Evolutionary conservation across 495 filamentous ascomycete genomes (phyloP).

Genomic region (Xylaria longipes): DNA sequence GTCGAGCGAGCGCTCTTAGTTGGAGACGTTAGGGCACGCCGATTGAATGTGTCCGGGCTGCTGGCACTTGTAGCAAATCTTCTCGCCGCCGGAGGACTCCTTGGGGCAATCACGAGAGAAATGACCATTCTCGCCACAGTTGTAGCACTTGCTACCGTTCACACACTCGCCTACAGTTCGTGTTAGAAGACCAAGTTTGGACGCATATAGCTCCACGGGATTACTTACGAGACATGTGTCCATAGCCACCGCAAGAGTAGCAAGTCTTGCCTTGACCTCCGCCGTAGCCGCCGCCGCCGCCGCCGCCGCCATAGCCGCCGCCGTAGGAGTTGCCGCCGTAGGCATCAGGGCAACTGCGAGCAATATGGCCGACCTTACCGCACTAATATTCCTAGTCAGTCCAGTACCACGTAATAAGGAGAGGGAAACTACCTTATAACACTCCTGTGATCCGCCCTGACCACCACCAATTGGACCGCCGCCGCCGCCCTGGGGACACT

Average conservation of each 20-base stretch:
- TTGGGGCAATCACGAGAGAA: conserved; percentile 94
- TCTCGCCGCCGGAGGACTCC: conserved; percentile 79
- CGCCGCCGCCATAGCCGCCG: conserved; percentile 43
- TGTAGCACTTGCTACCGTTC: conserved; percentile 99
- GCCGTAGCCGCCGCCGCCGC: conserved; percentile 48
- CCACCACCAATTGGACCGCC: conserved; percentile 49
- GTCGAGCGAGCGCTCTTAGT: conserved; percentile 7
- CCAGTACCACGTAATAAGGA: background rate
- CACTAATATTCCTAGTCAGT: conserved; percentile 58
- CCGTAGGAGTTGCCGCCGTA: conserved; percentile 50
- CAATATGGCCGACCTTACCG: conserved; percentile 95
- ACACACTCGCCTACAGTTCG: conserved; percentile 75
- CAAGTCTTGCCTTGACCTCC: conserved; percentile 74
- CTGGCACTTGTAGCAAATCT: conserved; percentile 99
- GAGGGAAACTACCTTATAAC: conserved; percentile 76
- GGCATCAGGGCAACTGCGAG: conserved; percentile 87
- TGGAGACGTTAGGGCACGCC: conserved; percentile 72
- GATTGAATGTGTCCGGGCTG: conserved; percentile 96
- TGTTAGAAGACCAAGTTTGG: conserved; percentile 27
- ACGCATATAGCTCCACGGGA: background rate
- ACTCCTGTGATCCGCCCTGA: conserved; percentile 62
- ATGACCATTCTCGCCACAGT: conserved; percentile 96
- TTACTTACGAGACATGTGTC: conserved; percentile 85
- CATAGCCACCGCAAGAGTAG: conserved; percentile 96
- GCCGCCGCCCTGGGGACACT: conserved; percentile 70